A percentile compares a stretch with the other conserved stretches of the same genome.
These are phyloP conservation scores for Lecanoromycetidae sp. DNA, from an alignment of 2,329 filamentous ascomycete species.

Conservation along the genomic window DNA sequence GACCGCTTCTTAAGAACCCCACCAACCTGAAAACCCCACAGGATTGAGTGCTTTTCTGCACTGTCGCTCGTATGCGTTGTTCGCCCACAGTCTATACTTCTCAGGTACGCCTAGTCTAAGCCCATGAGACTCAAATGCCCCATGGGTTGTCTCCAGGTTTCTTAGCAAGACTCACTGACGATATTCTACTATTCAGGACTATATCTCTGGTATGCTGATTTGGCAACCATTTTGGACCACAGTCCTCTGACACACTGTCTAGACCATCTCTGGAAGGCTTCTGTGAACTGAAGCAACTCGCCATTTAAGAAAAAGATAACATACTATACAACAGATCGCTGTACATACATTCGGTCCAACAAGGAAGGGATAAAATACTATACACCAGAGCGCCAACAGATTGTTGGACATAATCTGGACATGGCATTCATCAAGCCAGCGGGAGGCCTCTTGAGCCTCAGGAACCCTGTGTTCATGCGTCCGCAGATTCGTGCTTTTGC, in stretches of 20 bases:
- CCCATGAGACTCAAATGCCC: not conserved
- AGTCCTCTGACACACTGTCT: constrained; percentile 19
- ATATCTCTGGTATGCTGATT: constrained; percentile 55
- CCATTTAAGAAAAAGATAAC: constrained; percentile 22
- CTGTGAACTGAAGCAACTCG: constrained; percentile 31
- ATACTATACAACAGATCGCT: not conserved
- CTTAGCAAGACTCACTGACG: constrained; percentile 13
- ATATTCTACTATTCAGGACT: constrained; percentile 46
- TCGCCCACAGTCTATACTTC: constrained; percentile 75
- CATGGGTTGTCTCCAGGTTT: constrained; percentile 9
- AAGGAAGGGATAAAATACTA: too few relatives aligned
- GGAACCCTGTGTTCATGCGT: constrained; percentile 7
- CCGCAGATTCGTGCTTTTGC: constrained; percentile 44
- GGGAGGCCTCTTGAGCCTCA: not conserved
- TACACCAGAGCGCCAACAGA: too few relatives aligned
- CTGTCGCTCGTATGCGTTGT: constrained; percentile 69
- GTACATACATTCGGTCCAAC: constrained; percentile 18
- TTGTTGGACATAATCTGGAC: too few relatives aligned
- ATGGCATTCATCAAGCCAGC: constrained; percentile 3
- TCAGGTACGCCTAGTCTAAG: constrained; percentile 40
- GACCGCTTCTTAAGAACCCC: too few relatives aligned
- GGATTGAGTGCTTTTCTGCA: too few relatives aligned
- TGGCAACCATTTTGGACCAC: constrained; percentile 32
- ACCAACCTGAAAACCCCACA: too few relatives aligned
- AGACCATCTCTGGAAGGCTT: constrained; percentile 46